Evolutionary conservation across 129 eudicot species (phyloP), one percentile per base, ranked within the genome.

Genomic region (Escallonia rubra): DNA sequence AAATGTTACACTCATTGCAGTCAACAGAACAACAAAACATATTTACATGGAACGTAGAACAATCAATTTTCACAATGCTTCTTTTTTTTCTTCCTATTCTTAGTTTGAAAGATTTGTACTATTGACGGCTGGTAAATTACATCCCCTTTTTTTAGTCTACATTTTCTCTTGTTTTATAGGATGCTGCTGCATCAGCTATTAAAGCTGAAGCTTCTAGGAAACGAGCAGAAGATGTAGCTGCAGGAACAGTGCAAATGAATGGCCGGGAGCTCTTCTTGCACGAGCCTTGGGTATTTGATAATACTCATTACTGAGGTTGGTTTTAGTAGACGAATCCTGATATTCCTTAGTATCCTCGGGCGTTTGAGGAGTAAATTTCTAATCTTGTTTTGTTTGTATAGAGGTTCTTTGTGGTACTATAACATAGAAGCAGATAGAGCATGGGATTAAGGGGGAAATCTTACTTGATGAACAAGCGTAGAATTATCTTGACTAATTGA

Each of bases 241-340:
- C 87, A 4, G 97, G 96, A 38, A 43, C 73, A 54, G 90, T 85
- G 63, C 92, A 65, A 61, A 87, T 90, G 96, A 90, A 87, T 61
- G 97, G 97, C 6, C 85, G 96, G 9, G 97, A 90, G 64, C 96
- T 90, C 57, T 87, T 90, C 70, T 59, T 63, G 78, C 89, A 81
- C 42, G 88, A 90, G 74, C 97, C 97, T 0, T 85, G 92, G 96
- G 88, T 90, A 16, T 90, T 90, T 34, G 97, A 90, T 72, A 90
- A 90, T 77, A 58, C 66, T 11, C 70, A 57, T 60, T 90, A 85
- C 65, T 87, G 67, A 81, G 56, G 70, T 67, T 63, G 43, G 59
- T 61, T 48, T 65, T 43, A 10, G 8, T 52, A 58, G 39, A 42
- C 15, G 10, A 38, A 62, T 42, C 34, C 34, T 23, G 34, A 23